phyloP scores from a whole-genome alignment of 306 rosid genomes.

The Corylus americana region DNA sequence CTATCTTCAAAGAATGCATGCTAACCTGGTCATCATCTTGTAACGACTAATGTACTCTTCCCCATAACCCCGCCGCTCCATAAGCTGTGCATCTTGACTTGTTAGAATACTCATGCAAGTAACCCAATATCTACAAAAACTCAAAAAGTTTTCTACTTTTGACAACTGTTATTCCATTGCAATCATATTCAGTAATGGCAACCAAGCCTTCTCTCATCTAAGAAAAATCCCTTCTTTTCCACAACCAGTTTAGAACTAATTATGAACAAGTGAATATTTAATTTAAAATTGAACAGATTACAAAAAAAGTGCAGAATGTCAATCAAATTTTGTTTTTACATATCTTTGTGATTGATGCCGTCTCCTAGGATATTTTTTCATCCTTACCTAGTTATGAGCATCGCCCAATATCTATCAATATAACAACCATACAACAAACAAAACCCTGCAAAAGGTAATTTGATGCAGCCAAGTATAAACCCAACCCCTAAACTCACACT shows the following conservation, averaged over 20 bases:
- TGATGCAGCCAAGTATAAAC: too few species aligned
- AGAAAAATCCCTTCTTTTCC: background rate
- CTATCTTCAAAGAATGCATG: slow-evolving; percentile 12
- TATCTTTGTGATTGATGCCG: background rate
- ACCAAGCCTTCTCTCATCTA: background rate
- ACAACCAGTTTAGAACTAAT: background rate
- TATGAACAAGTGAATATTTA: too few species aligned
- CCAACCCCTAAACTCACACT: too few species aligned
- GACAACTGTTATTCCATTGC: background rate
- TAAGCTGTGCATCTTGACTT: slow-evolving; percentile 58
- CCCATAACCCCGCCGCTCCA: slow-evolving; percentile 89
- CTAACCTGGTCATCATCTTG: slow-evolving; percentile 92
- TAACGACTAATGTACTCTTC: slow-evolving; percentile 85
- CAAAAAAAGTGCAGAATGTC: background rate
- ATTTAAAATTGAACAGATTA: background rate
- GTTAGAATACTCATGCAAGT: slow-evolving; percentile 10
- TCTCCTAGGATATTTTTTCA: background rate
- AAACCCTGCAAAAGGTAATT: too few species aligned
- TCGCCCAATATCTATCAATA: too few species aligned
- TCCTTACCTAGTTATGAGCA: too few species aligned
- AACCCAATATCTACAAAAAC: background rate
- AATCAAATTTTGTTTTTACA: too few species aligned
- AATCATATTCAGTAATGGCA: background rate
- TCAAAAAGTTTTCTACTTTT: background rate
- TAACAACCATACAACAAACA: too few species aligned